Base-by-base conservation (phyloP, 345 rosid genomes). In the Eutrema heterophyllum region DNA sequence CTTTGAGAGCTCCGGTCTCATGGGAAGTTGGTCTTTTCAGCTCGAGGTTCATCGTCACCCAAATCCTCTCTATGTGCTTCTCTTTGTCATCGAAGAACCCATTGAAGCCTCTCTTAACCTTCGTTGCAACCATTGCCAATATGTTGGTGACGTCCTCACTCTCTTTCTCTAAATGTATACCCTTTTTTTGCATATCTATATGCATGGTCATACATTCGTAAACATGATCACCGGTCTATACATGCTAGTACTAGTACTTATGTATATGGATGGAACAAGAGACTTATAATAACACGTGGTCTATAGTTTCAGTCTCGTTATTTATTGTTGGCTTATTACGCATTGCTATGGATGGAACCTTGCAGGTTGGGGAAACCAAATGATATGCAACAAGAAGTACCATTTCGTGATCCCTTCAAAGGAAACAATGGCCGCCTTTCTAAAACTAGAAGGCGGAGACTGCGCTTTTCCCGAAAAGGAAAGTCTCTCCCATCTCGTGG, bases 331-430 rank as follows among this genome's bases (percentile, higher is more conserved):
- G 24, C 24, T 21, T 21, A 21, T 55, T 49, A 71, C 58, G 24
- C 14, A 12, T 18, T 64, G 51, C 4, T 48, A 6, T 49, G 7
- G 49, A 24, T 59, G 57, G 55, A 57, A 67, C 9, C 4, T 67
- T 67, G 49, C 33, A 94, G 98, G 98, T 35, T 94, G 98, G 98
- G 93, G 89, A 13, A 82, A 86, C 54, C 85, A 89, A 67, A 78
- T 89, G 78, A 85, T 91, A 16, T 94, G 96, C 83, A 89, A 88
- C 73, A 91, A 88, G 84, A 94, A 87, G 88, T 94, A 91, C 69
- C 98, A 94, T 71, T 94, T 94, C 51, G 73, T 94, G 69, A 66
- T 94, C 58, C 96, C 97, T 0, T 85, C 91, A 16, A 90, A 83
- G 76, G 89, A 86, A 54, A 83, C 85, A 9, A 66, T 82, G 62